Conservation (phyloP, 352 stramenopile species). For the Phytophthora crassamura region DNA sequence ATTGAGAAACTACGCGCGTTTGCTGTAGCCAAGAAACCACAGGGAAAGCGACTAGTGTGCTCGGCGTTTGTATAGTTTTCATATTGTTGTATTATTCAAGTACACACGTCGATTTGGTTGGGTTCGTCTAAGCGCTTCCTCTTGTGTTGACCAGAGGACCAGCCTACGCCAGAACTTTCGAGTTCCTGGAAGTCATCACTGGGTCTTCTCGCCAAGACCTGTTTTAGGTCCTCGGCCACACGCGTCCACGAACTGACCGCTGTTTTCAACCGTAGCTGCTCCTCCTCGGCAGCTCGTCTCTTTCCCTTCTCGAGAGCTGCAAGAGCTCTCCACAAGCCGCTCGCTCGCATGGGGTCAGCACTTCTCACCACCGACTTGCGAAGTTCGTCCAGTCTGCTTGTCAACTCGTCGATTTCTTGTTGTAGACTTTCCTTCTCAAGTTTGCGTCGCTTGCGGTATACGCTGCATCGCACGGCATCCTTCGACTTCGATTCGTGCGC, state of each 20-base stretch:
- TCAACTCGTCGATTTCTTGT: neutral
- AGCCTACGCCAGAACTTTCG: too few species aligned
- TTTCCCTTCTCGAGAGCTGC: neutral
- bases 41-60: too few species aligned
- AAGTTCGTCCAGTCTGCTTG: neutral
- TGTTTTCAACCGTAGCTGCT: neutral
- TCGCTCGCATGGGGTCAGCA: neutral
- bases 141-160: too few species aligned
- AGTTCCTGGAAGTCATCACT: too few species aligned
- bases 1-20: too few species aligned
- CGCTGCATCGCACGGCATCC: neutral
- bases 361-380: too few species aligned
- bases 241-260: neutral
- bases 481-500: neutral
- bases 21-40: too few species aligned
- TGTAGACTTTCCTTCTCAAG: neutral
- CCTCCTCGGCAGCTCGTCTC: constrained; percentile 2
- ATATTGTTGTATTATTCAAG: too few species aligned
- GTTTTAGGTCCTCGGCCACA: neutral
- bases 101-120: too few species aligned
- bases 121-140: too few species aligned
- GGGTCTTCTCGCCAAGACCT: too few species aligned
- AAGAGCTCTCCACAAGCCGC: neutral
- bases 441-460: neutral
- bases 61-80: too few species aligned